Evolutionary conservation across 352 stramenopile genomes (phyloP), one percentile per base, ranked within the genome.

Genomic region (Pythium myriotylum): DNA sequence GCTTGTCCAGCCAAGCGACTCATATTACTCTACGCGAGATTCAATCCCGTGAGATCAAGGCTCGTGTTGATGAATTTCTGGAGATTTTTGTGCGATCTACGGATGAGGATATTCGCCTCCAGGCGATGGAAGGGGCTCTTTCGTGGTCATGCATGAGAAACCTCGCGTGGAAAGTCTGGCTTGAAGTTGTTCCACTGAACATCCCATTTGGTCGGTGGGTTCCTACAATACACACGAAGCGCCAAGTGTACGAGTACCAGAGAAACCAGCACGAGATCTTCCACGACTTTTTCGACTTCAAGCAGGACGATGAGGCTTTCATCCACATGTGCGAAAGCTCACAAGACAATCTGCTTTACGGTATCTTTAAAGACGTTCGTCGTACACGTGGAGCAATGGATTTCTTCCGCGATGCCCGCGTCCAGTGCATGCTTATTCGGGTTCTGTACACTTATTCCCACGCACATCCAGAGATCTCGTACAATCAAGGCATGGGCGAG

Each of bases 401-500:
- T 17, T 89, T 74, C 68, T 93, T 93, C 45, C 76, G 75, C 2
- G 46, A 82, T 5, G 41, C 67, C 1, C 32, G 64, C 9, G 65
- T 84, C 0, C 84, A 93, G 52, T 73, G 69, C 37, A 56, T 86
- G 54, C 67, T 93, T 43, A 78, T 91, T 26, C 79, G 81, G 2
- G 65, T 90, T 0, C 39, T 93, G 14, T 91, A 89, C 56, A 84
- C 84, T 17, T 93, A 91, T 66, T 88, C 84, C 14, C 53, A 57
- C 6, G 76, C 72, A 4, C 81, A 93, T 37, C 72, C 79, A 5
- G 76, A 85, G 43, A 73, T 93, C 20, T 90, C 79, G 42, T 93
- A 91, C 63, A 89, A 93, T 56, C 57, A 85, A 71, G 84, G 81
- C 41, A 93, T 93, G 81, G 76, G 84, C 1, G 84, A 93, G 22